Evolutionary conservation across 2,329 filamentous ascomycete species (phyloP), one percentile per base, ranked within the genome.

Genomic region (Venturia aucupariae): DNA sequence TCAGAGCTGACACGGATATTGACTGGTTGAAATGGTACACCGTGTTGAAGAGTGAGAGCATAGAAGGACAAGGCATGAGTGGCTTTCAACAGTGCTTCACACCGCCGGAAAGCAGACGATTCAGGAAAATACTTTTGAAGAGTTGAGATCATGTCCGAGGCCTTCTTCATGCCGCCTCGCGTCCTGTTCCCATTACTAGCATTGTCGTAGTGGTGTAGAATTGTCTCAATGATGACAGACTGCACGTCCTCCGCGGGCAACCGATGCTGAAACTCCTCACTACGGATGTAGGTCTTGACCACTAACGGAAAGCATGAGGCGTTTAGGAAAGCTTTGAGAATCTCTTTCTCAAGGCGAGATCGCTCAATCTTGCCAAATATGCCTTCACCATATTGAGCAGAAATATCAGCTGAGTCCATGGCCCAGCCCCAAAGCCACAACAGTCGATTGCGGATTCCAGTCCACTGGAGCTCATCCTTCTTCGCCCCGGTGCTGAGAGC

Each of bases 121-220:
- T 77, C 75, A 0, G 76, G 71, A 60, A 90, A 81, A 8, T 84
- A 82, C 30, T 78, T 74, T 3, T 84, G 83, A 68, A 92, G 89
- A 0, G 87, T 79, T 46, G 83, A 80, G 48, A 91, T 89, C 87
- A 90, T 88, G 61, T 91, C 87, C 68, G 88, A 82, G 57, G 89
- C 90, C 73, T 86, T 90, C 75, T 90, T 90, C 70, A 94, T 81
- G 0, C 88, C 88, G 19, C 90, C 90, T 68, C 90, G 82, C 1
- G 84, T 89, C 64, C 85, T 84, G 69, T 93, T 92, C 0, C 89
- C 88, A 70, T 94, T 94, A 27, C 88, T 90, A 3, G 90, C 90
- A 71, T 90, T 90, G 70, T 94, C 90, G 71, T 92, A 94, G 4
- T 87, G 83, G 63, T 83, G 80, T 77, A 92, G 82, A 1, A 87